Base-by-base conservation (phyloP, 352 stramenopile genomes). In the Globisporangium iwayamae region DNA sequence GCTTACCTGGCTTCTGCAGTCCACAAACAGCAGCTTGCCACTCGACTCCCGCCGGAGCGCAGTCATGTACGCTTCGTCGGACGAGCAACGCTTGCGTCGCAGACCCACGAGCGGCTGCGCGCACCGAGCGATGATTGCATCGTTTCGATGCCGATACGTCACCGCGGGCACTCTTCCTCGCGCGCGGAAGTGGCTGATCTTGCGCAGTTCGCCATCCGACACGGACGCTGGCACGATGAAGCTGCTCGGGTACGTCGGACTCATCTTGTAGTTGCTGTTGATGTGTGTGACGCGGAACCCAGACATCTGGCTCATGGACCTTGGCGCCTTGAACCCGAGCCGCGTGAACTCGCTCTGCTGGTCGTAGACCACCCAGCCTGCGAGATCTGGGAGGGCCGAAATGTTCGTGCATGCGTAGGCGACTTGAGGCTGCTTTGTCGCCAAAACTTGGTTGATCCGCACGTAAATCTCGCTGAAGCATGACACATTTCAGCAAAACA, bases 61-160 rank as follows among this genome's bases (percentile, higher is more conserved):
- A 11, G 64, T 56, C 63, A 95, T 85, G 47, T 79, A 93, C 0
- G 78, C 76, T 75, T 99, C 96, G 72, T 99, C 97, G 1, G 88
- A 83, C 0, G 78, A 73, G 70, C 86, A 98, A 2, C 90, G 84
- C 74, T 98, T 96, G 13, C 96, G 89, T 50, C 96, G 81, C 7
- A 99, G 69, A 7, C 97, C 97, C 2, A 99, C 91, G 62, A 98
- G 87, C 4, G 96, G 96, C 67, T 99, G 96, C 14, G 95, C 80
- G 56, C 86, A 97, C 32, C 97, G 78, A 43, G 90, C 98, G 32
- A 99, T 89, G n/a, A 94, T 74, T 1, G 92, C 90, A 47, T 96
- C 90, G 70, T 98, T 97, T 5, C 76, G 72, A 70, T 94, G 86
- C 4, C 87, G 80, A 74, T 97, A 99, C 2, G 93, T 97, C 32